A percentile compares a stretch with the other conserved stretches of the same genome.
Evolutionary conservation across 169 alveolate species (phyloP).

Genomic region (Plasmodium gonderi): DNA sequence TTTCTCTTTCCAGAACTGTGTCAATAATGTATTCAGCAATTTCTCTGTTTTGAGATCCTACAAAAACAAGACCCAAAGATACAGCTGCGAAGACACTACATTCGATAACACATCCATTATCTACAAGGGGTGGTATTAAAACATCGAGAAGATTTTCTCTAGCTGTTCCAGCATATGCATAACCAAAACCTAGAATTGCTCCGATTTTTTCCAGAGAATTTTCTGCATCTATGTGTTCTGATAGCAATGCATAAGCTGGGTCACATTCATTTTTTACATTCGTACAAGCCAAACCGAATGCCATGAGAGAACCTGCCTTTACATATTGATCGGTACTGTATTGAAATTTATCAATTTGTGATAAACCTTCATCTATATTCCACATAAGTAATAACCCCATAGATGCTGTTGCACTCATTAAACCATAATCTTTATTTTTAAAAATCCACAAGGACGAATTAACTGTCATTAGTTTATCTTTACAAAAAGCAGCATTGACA

Average conservation of each 20-base stretch:
- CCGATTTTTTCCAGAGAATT: slow-evolving; percentile 90
- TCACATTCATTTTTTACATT: slow-evolving; percentile 96
- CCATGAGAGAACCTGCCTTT: slow-evolving; percentile 97
- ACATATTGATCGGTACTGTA: slow-evolving; percentile 94
- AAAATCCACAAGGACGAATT: slow-evolving; percentile 93
- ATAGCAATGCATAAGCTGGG: slow-evolving; percentile 95
- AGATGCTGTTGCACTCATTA: slow-evolving; percentile 96
- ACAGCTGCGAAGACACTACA: slow-evolving; percentile 97
- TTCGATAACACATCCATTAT: slow-evolving; percentile 90
- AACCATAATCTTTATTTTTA: slow-evolving; percentile 96
- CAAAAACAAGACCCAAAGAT: slow-evolving; percentile 96
- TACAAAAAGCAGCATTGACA: slow-evolving; percentile 98
- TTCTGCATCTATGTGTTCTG: slow-evolving; percentile 91
- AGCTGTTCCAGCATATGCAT: slow-evolving; percentile 98
- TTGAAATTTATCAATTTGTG: slow-evolving; percentile 93
- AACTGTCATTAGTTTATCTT: slow-evolving; percentile 91
- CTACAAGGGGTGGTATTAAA: slow-evolving; percentile 91
- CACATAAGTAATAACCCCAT: slow-evolving; percentile 96
- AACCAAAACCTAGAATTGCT: slow-evolving; percentile 96
- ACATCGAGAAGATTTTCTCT: slow-evolving; percentile 93
- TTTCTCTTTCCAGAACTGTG: slow-evolving; percentile 90
- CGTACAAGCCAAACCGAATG: slow-evolving; percentile 93
- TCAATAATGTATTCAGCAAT: slow-evolving; percentile 94
- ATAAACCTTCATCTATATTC: slow-evolving; percentile 98
- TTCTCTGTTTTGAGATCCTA: slow-evolving; percentile 96